phyloP scores from a whole-genome alignment of 331 rosid species.

The Saraca asoca region DNA sequence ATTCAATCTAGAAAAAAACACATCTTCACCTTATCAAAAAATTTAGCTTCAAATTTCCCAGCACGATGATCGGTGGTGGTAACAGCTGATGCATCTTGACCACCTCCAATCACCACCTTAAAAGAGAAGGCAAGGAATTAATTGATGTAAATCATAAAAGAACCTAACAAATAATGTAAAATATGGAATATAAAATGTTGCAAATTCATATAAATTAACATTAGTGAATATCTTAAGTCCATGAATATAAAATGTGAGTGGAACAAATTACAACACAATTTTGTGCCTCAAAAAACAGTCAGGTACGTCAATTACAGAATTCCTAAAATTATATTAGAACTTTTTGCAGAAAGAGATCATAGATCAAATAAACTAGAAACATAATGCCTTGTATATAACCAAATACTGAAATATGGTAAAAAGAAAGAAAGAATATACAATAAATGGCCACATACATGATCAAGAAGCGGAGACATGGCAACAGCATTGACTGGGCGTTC shows the following conservation, averaged over 20 bases:
- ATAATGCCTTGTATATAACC: background rate
- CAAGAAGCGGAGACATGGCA: slow-evolving; percentile 86
- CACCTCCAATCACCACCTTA: slow-evolving; percentile 97
- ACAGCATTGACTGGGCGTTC: slow-evolving; percentile 97
- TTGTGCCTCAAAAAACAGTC: background rate
- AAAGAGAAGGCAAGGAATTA: slow-evolving; percentile 1
- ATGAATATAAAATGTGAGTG: background rate
- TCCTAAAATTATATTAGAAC: background rate
- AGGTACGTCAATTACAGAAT: no score
- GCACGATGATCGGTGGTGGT: slow-evolving; percentile 96
- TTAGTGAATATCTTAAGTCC: no score
- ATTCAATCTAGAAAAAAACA: background rate
- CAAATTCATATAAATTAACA: background rate
- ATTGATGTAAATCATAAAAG: slow-evolving; percentile 4
- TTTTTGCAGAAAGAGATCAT: background rate
- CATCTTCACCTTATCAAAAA: slow-evolving; percentile 71
- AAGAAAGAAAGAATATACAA: background rate
- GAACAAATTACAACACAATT: background rate
- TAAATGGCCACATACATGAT: slow-evolving; percentile 66
- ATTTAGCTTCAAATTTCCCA: slow-evolving; percentile 98
- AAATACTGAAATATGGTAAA: background rate
- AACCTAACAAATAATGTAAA: background rate
- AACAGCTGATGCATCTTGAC: slow-evolving; percentile 93
- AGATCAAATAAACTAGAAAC: slow-evolving; percentile 15
- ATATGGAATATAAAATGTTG: background rate